phyloP scores from a whole-genome alignment of 768 basidiomycete species.

The Pleurotus citrinopileatus region DNA sequence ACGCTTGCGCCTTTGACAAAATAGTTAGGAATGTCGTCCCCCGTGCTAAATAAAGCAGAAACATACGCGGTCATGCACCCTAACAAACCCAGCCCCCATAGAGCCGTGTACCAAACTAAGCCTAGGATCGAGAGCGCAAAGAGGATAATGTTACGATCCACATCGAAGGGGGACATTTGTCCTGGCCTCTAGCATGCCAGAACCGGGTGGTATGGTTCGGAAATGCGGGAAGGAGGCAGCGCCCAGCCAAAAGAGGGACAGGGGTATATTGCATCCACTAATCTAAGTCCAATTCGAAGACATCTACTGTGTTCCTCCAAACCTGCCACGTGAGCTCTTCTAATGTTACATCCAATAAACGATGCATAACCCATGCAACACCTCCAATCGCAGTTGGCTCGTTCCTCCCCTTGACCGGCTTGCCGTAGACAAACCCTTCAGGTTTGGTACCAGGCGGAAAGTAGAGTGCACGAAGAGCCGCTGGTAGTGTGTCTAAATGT shows the following conservation, averaged over 20 bases:
- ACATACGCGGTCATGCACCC: conserved; percentile 73
- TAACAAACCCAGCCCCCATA: conserved; percentile 66
- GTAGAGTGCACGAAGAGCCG: conserved; percentile 43
- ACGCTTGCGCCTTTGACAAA: conserved; percentile 59
- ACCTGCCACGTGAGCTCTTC: conserved; percentile 54
- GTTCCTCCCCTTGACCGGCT: conserved; percentile 73
- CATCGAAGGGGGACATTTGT: background rate
- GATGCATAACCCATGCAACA: conserved; percentile 70
- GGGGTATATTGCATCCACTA: no score
- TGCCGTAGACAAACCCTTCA: conserved; percentile 56
- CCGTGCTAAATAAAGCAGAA: background rate
- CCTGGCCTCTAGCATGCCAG: background rate
- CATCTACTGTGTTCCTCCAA: conserved; percentile 59
- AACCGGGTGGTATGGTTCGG: background rate
- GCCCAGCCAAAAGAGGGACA: background rate
- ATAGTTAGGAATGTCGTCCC: background rate
- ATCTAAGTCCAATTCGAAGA: conserved; percentile 46
- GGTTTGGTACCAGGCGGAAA: conserved; percentile 50
- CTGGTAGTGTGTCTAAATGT: conserved; percentile 46
- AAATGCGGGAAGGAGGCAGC: background rate
- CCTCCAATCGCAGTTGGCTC: conserved; percentile 66
- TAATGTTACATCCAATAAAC: conserved; percentile 41
- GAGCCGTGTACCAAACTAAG: conserved; percentile 54
- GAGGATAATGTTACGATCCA: conserved; percentile 9
- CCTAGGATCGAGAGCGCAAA: conserved; percentile 36